Conservation (phyloP, 2,329 filamentous ascomycete genomes). For the Coniochaeta ligniaria region DNA sequence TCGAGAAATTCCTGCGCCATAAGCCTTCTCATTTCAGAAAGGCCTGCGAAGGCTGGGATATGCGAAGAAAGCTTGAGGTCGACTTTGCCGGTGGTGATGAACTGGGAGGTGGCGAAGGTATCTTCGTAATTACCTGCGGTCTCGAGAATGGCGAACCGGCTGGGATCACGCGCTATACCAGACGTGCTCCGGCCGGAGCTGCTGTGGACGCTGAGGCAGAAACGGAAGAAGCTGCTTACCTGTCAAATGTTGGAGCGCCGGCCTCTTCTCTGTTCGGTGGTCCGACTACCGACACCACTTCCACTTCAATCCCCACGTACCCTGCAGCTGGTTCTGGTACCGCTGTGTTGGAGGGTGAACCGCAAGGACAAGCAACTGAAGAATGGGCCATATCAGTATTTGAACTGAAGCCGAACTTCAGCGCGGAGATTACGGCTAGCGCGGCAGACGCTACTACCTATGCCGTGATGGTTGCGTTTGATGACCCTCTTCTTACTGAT, state of each 20-base stretch:
- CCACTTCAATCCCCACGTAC: conserved; percentile 12
- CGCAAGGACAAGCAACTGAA: conserved; percentile 22
- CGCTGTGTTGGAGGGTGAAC: background rate
- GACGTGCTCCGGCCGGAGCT: conserved; percentile 17
- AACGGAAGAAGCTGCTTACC: conserved; percentile 9
- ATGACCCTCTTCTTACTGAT: conserved; percentile 67
- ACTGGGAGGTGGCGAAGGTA: conserved; percentile 66
- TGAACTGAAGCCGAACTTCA: conserved; percentile 51
- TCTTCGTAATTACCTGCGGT: conserved; percentile 70
- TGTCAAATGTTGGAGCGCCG: background rate
- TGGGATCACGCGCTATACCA: conserved; percentile 35
- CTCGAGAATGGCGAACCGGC: conserved; percentile 48
- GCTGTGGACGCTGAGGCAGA: conserved; percentile 3
- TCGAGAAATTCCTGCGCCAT: conserved; percentile 66
- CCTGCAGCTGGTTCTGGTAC: background rate
- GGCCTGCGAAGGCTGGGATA: conserved; percentile 82
- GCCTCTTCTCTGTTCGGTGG: conserved; percentile 3
- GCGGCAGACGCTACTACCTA: conserved; percentile 69
- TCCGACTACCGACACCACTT: conserved; percentile 18
- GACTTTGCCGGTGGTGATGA: conserved; percentile 82
- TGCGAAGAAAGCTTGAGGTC: conserved; percentile 76
- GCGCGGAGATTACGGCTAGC: conserved; percentile 59
- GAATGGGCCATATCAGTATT: conserved; percentile 62
- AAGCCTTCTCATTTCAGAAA: conserved; percentile 73
- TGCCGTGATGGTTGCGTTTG: conserved; percentile 62